Conservation (phyloP, 148 eudicot genomes). For the Rhododendron ferrugineum region DNA sequence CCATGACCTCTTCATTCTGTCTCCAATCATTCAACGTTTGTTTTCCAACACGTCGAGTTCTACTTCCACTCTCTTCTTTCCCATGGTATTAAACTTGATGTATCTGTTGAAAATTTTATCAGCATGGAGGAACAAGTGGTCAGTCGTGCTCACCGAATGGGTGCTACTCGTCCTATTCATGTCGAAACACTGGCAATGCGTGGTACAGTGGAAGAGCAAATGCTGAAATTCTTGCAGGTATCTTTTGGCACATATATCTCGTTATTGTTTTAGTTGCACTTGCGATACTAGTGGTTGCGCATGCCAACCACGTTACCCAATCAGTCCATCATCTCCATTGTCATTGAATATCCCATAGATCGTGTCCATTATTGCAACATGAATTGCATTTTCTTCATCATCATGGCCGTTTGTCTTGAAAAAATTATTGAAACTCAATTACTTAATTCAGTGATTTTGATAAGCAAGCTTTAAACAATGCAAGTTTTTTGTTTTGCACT, state of each 20-base stretch:
- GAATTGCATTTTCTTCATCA: neutral
- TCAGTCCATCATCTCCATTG: neutral
- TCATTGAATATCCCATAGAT: neutral
- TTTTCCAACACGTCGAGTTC: neutral
- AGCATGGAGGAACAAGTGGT: constrained; percentile 99
- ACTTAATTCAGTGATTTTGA: neutral
- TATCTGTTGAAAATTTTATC: constrained; percentile 22
- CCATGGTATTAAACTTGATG: neutral
- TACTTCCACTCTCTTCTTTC: neutral
- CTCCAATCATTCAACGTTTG: neutral
- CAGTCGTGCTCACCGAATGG: constrained; percentile 99
- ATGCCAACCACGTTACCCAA: neutral
- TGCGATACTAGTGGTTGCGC: neutral
- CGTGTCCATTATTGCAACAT: neutral
- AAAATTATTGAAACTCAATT: neutral
- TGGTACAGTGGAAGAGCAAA: constrained; percentile 96
- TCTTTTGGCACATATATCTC: neutral
- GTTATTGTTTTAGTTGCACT: neutral
- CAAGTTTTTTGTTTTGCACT: neutral
- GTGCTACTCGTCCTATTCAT: constrained; percentile 85
- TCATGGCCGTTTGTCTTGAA: neutral
- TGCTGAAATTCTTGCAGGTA: constrained; percentile 93
- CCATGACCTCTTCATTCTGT: neutral
- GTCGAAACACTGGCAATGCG: constrained; percentile 95
- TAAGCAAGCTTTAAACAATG: neutral